phyloP scores from a whole-genome alignment of 2,329 filamentous ascomycete genomes.

The Fulvia fulva region DNA sequence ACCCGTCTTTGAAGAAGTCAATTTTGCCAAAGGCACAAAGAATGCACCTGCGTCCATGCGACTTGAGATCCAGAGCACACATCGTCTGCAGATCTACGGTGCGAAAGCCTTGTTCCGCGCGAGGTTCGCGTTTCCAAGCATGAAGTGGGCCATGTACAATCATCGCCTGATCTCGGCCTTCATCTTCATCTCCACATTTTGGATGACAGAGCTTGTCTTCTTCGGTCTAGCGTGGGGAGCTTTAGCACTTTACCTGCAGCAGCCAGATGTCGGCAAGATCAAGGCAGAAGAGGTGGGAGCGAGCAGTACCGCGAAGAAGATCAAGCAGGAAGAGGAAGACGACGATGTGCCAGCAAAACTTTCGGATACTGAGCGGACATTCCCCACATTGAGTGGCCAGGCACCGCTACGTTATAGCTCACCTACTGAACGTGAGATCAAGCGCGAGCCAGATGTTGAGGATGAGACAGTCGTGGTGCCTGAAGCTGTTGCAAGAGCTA shows the following conservation, averaged over 20 bases:
- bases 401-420: conserved; percentile 36
- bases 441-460: conserved; percentile 27
- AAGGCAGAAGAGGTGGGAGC: conserved; percentile 20
- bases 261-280: conserved; percentile 6
- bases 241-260: conserved; percentile 42
- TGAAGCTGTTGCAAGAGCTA: conserved; percentile 20
- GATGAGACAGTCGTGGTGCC: conserved; percentile 20
- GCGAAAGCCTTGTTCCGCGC: conserved; percentile 67
- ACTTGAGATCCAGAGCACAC: conserved; percentile 67
- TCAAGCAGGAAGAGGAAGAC: conserved; percentile 28
- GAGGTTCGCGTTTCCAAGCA: conserved; percentile 58
- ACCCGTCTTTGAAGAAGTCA: conserved; percentile 67
- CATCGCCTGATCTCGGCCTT: conserved; percentile 68
- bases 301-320: conserved; percentile 15
- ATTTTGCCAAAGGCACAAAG: conserved; percentile 56
- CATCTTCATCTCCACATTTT: conserved; percentile 68
- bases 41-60: conserved; percentile 53
- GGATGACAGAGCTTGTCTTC: conserved; percentile 68
- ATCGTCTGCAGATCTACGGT: conserved; percentile 70
- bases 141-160: conserved; percentile 83
- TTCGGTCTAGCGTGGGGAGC: conserved; percentile 62
- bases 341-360: conserved; percentile 26
- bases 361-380: conserved; percentile 47
- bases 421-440: conserved; percentile 20
- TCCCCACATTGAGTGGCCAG: conserved; percentile 46